Evolutionary conservation across 2,329 filamentous ascomycete species (phyloP).

Genomic region (Stromatinia cepivora): DNA sequence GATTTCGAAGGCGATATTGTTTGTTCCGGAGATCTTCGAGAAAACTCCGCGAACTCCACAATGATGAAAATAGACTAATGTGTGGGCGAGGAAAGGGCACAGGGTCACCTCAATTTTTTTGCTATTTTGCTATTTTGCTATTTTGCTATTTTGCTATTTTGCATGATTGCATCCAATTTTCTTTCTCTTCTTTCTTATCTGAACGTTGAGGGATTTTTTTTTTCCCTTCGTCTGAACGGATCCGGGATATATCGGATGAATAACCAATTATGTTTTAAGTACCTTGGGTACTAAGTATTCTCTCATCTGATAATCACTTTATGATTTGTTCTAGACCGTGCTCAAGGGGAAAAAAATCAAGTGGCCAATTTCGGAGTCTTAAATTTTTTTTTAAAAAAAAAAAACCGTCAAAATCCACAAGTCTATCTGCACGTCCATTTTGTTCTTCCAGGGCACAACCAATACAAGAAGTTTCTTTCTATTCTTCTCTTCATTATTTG

Average conservation of each 20-base stretch:
- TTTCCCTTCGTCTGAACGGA: neutral
- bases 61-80: neutral
- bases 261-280: neutral
- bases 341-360: neutral
- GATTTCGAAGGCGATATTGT: neutral
- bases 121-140: neutral
- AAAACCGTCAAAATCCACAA: neutral
- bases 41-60: neutral
- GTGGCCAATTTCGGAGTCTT: constrained; percentile 20
- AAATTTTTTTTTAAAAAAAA: too few relatives aligned
- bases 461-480: neutral
- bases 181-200: neutral
- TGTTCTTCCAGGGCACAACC: neutral
- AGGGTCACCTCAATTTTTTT: neutral
- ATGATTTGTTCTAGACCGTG: constrained; percentile 3
- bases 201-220: neutral
- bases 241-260: constrained; percentile 2
- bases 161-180: neutral
- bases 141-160: neutral
- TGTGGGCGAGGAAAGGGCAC: neutral
- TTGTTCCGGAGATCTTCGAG: neutral
- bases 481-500: neutral
- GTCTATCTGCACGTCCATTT: neutral
- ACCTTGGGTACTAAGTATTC: neutral
- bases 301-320: neutral